Evolutionary conservation across 305 asterid genomes (phyloP).

Genomic region (Fraxinus nigra): DNA sequence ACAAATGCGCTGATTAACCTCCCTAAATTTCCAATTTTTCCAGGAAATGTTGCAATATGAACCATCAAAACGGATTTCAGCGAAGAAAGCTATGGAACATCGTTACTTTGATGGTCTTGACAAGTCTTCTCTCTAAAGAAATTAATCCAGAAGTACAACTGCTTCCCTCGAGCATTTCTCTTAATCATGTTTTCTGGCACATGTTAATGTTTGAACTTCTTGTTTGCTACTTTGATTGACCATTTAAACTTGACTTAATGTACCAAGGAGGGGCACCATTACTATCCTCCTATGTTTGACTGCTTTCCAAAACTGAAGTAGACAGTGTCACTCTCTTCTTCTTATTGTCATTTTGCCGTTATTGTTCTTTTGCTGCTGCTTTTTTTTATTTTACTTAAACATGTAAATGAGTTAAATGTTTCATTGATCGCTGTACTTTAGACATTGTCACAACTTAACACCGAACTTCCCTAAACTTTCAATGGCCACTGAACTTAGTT

Average conservation of each 20-base stretch:
- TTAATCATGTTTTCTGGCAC: background rate
- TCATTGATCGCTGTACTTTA: background rate
- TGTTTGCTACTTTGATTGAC: background rate
- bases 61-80: conserved; percentile 88
- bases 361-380: background rate
- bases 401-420: background rate
- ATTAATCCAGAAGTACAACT: conserved; percentile 7
- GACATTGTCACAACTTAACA: too few species aligned
- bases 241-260: background rate
- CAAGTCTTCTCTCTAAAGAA: conserved; percentile 40
- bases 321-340: background rate
- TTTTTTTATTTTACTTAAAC: background rate
- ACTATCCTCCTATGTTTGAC: background rate
- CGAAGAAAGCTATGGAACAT: conserved; percentile 97
- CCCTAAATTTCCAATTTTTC: background rate
- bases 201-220: background rate
- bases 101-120: conserved; percentile 86
- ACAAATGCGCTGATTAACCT: background rate
- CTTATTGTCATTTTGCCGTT: background rate
- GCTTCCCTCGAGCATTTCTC: conserved; percentile 27
- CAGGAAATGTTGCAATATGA: conserved; percentile 94
- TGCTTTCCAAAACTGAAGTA: background rate
- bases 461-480: background rate
- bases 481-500: too few species aligned
- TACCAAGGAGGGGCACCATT: background rate